Base-by-base conservation (phyloP, 1,139 yeast genomes). In the Taiozyma sp. region DNA sequence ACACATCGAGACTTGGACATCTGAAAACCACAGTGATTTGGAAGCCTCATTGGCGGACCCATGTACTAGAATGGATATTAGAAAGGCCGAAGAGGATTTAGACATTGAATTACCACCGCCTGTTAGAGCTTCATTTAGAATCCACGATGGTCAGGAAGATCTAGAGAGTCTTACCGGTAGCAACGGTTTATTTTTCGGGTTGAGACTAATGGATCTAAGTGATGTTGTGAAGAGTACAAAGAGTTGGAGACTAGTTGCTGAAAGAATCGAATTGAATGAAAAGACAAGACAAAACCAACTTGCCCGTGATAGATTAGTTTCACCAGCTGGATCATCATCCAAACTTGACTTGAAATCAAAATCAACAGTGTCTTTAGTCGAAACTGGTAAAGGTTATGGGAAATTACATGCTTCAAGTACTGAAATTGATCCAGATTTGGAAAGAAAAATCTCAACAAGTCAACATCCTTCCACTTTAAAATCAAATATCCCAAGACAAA, bases 131-230 rank as follows among this genome's bases (percentile, higher is more conserved):
- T 83, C 84, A 45, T 73, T 77, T 56, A 72, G 79, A 52, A 66
- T 81, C 41, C 88, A 87, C 49, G 91, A 85, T 59, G 93, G 93
- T 19, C 93, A 85, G 66, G 72, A 76, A 62, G 67, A 76, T 63
- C 55, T 79, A 62, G 76, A 73, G 19, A 67, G 73, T 21, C 62
- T 72, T 53, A 75, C 80, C 22, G 81, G 81, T 24, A 74, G 77
- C 21, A 76, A 81, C 6, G 91, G 91, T 2, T 64, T 85, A 50
- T 62, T 85, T 34, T 85, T 77, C 62, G 89, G 89, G 0, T 67
- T 84, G 52, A 80, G 80, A 56, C 70, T 85, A 54, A 77, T 84
- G 83, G 74, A 83, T 2, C 66, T 85, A 35, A 88, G 83, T 56
- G 85, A 83, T 59, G 76, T 85, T 35, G 80, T 79, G 28, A 76